These are phyloP conservation scores for Fusarium heterosporum DNA, from an alignment of 2,329 filamentous ascomycete genomes.

Conservation along the genomic window DNA sequence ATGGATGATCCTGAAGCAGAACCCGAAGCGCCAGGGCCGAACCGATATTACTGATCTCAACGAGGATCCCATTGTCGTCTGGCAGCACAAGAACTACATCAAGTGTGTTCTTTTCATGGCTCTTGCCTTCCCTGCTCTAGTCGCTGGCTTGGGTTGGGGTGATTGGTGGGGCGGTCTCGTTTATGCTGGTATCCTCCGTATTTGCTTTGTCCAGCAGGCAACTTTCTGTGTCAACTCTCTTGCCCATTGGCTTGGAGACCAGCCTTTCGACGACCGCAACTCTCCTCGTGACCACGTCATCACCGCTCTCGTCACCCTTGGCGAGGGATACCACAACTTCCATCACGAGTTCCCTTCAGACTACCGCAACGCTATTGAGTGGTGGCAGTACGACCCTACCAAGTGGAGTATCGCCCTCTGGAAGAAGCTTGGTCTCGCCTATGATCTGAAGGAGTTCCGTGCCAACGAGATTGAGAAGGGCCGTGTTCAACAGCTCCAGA, in stretches of 20 bases:
- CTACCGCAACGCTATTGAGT: conserved; percentile 91
- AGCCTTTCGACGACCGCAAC: conserved; percentile 94
- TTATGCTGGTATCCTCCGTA: conserved; percentile 85
- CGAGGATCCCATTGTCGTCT: conserved; percentile 85
- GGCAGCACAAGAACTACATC: conserved; percentile 89
- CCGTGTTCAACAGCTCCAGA: conserved; percentile 87
- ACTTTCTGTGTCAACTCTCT: conserved; percentile 95
- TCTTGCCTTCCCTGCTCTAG: conserved; percentile 77
- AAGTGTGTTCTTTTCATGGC: conserved; percentile 83
- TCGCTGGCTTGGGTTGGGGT: conserved; percentile 82
- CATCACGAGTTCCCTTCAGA: conserved; percentile 95
- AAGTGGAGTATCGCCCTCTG: conserved; percentile 89
- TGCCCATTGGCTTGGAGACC: conserved; percentile 90
- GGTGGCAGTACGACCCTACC: conserved; percentile 92
- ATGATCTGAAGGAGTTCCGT: conserved; percentile 91
- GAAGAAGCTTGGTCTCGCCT: conserved; percentile 87
- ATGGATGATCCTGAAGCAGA: conserved; percentile 95
- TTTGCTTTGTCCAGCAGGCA: conserved; percentile 91
- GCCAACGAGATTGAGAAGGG: conserved; percentile 94
- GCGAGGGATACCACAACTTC: conserved; percentile 95
- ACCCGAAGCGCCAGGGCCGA: conserved; percentile 87
- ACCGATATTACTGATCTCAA: conserved; percentile 91
- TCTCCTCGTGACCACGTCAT: conserved; percentile 89
- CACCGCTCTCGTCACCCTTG: conserved; percentile 85
- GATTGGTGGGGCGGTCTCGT: conserved; percentile 86